These are phyloP conservation scores for Marasmius tenuissimus DNA, from an alignment of 1,284 basidiomycete genomes.

Conservation along the genomic window DNA sequence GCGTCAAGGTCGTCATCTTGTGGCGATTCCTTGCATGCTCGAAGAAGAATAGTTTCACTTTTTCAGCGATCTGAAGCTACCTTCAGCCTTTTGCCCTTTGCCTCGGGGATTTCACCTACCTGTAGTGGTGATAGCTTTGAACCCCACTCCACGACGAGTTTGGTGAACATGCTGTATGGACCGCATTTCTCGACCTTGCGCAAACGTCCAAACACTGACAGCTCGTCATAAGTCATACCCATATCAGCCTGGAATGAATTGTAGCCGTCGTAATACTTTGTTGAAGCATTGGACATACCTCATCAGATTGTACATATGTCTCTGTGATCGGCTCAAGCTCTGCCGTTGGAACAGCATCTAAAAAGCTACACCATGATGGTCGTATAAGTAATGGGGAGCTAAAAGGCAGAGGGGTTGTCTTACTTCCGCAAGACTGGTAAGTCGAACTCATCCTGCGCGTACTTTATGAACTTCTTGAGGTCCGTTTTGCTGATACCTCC, in stretches of 20 bases:
- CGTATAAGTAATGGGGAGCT: background rate
- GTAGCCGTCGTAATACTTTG: constrained; percentile 6
- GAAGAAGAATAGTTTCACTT: constrained; percentile 98
- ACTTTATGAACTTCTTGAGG: constrained; percentile 93
- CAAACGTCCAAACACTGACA: constrained; percentile 90
- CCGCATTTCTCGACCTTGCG: constrained; percentile 97
- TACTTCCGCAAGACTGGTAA: constrained; percentile 83
- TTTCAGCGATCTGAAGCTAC: constrained; percentile 82
- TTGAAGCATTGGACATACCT: constrained; percentile 46
- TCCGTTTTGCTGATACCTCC: constrained; percentile 98
- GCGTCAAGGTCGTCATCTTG: constrained; percentile 99
- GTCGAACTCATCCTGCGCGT: constrained; percentile 77
- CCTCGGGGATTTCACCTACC: constrained; percentile 39
- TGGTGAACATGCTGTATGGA: constrained; percentile 95
- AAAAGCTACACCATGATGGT: constrained; percentile 60
- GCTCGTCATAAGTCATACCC: constrained; percentile 99
- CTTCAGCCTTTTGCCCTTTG: background rate
- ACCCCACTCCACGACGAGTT: constrained; percentile 93
- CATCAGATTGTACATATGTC: constrained; percentile 93
- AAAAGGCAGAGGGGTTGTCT: constrained; percentile 14
- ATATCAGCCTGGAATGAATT: constrained; percentile 72
- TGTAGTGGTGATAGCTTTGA: constrained; percentile 75
- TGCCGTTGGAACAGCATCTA: constrained; percentile 91
- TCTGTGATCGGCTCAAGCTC: constrained; percentile 96
- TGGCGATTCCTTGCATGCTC: constrained; percentile 96